A percentile compares a stretch with the other conserved stretches of the same genome.
phyloP scores from a whole-genome alignment of 108 stramenopile genomes.

The Fragilaria radians region DNA sequence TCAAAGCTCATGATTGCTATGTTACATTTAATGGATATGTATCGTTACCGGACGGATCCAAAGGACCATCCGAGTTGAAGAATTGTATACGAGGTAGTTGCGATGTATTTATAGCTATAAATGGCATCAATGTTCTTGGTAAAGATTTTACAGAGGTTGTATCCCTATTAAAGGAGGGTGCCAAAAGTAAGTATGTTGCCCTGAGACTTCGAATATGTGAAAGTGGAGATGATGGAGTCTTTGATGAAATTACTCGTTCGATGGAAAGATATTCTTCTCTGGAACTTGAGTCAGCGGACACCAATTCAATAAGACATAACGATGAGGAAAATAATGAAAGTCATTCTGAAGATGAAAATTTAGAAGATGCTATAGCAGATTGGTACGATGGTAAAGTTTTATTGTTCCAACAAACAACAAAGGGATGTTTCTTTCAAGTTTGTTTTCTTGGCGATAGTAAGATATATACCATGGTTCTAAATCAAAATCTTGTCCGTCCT shows the following conservation, averaged over 20 bases:
- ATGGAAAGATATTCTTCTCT: background rate
- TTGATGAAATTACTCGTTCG: background rate
- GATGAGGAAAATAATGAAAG: slow-evolving; percentile 6
- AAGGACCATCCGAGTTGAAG: background rate
- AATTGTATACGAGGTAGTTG: background rate
- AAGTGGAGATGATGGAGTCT: background rate
- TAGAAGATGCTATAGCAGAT: slow-evolving; percentile 45
- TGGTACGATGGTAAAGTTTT: slow-evolving; percentile 75
- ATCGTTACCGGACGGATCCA: background rate
- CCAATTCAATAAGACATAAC: background rate
- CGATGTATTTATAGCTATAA: background rate
- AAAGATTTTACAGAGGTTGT: background rate
- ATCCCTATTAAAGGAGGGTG: background rate
- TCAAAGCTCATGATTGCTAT: background rate
- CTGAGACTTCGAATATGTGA: background rate
- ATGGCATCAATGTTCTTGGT: background rate
- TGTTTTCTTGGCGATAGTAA: slow-evolving; percentile 54
- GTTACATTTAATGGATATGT: background rate
- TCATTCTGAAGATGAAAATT: slow-evolving; percentile 23
- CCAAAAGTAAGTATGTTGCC: background rate
- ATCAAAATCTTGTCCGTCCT: slow-evolving; percentile 53
- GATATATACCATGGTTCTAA: slow-evolving; percentile 54
- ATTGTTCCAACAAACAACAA: slow-evolving; percentile 8
- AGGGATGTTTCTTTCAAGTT: slow-evolving; percentile 32
- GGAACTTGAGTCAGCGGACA: background rate